Evolutionary conservation across 371 early-diverging fungal genomes (phyloP).

Genomic region (Sporodiniella umbellata): DNA sequence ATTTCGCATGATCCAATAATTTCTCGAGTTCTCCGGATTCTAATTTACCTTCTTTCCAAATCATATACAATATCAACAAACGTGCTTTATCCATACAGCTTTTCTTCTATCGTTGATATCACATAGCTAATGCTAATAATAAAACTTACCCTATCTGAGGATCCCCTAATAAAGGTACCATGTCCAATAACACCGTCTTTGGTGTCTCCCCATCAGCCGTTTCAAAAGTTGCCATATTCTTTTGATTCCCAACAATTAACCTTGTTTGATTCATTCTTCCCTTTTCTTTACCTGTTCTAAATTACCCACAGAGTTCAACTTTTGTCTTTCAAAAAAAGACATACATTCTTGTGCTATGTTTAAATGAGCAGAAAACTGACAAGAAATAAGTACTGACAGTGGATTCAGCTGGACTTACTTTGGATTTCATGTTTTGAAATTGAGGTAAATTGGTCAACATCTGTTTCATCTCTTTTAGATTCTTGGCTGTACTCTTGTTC

Average conservation of each 20-base stretch:
- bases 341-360: conserved; percentile 92
- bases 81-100: conserved; percentile 81
- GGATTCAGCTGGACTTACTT: too few relatives aligned
- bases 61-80: conserved; percentile 81
- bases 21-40: conserved; percentile 69
- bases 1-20: conserved; percentile 70
- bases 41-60: conserved; percentile 67
- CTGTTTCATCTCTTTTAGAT: conserved; percentile 85
- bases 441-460: conserved; percentile 89
- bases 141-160: conserved; percentile 39
- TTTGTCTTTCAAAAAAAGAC: conserved; percentile 73
- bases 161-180: conserved; percentile 85
- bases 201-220: conserved; percentile 80
- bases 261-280: background rate
- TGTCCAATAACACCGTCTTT: conserved; percentile 78
- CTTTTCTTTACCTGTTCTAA: conserved; percentile 71
- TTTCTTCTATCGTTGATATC: too few relatives aligned
- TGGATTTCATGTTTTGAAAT: conserved; percentile 89
- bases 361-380: conserved; percentile 84
- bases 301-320: conserved; percentile 70
- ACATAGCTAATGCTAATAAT: background rate
- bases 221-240: conserved; percentile 89
- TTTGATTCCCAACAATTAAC: background rate
- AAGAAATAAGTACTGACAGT: too few relatives aligned
- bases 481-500: conserved; percentile 59